Conservation (phyloP, 768 basidiomycete species). For the Tylopilus intermedius region DNA sequence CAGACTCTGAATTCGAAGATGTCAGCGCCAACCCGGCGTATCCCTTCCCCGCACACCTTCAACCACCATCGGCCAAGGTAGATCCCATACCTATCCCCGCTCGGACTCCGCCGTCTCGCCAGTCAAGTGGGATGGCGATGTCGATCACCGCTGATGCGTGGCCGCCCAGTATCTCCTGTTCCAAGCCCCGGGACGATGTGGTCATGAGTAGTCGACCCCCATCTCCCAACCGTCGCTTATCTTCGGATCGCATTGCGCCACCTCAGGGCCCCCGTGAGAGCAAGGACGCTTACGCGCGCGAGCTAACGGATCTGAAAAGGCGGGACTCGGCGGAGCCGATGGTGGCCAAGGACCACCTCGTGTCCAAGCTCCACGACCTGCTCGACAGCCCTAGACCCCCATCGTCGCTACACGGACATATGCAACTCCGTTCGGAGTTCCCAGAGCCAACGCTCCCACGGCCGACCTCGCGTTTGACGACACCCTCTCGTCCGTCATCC, state of each 20-base stretch:
- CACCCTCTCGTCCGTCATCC: constrained; percentile 22
- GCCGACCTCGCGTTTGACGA: constrained; percentile 19
- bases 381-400: constrained; percentile 40
- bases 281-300: constrained; percentile 19
- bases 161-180: constrained; percentile 19
- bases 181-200: constrained; percentile 27
- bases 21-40: constrained; percentile 1
- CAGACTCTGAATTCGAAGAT: constrained; percentile 26
- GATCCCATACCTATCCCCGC: constrained; percentile 29
- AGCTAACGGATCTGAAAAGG: constrained; percentile 21
- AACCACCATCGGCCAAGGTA: constrained; percentile 16
- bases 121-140: constrained; percentile 26
- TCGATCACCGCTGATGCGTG: constrained; percentile 24
- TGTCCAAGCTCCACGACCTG: constrained; percentile 43
- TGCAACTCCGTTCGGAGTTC: constrained; percentile 28
- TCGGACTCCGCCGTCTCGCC: constrained; percentile 26
- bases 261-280: constrained; percentile 18
- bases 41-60: constrained; percentile 28
- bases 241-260: constrained; percentile 20
- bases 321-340: constrained; percentile 15
- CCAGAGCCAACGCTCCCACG: constrained; percentile 23
- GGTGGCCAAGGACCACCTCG: constrained; percentile 29
- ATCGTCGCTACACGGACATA: constrained; percentile 38
- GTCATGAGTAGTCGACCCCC: constrained; percentile 27
- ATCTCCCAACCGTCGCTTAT: constrained; percentile 23